Evolutionary conservation across 805 yeast species (phyloP).

Genomic region (Monosporozyma unispora): DNA sequence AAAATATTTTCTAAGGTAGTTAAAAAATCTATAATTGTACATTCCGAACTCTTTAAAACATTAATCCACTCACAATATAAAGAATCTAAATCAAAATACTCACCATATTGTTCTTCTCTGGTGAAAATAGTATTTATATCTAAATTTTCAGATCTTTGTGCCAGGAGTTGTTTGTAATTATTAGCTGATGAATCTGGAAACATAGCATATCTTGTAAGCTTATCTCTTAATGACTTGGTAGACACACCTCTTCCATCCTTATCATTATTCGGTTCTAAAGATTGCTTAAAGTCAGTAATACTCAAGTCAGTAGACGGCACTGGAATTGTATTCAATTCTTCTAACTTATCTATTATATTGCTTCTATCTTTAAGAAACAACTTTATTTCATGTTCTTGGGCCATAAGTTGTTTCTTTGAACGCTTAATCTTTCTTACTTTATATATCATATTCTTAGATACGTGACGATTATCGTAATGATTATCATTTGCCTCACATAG

Average conservation of each 20-base stretch:
- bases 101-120: conserved; percentile 57
- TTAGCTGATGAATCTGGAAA: conserved; percentile 16
- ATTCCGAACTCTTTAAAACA: conserved; percentile 30
- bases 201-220: conserved; percentile 16
- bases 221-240: conserved; percentile 4
- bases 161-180: conserved; percentile 30
- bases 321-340: conserved; percentile 3
- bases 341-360: conserved; percentile 23
- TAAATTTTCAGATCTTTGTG: conserved; percentile 43
- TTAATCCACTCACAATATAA: conserved; percentile 49
- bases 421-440: conserved; percentile 35
- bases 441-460: conserved; percentile 24
- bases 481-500: conserved; percentile 1
- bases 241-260: conserved; percentile 2
- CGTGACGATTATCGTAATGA: background rate
- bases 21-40: conserved; percentile 45
- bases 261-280: conserved; percentile 27
- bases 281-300: conserved; percentile 33
- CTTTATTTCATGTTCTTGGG: conserved; percentile 63
- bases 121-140: conserved; percentile 44
- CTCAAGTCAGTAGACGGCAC: conserved; percentile 2
- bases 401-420: conserved; percentile 38
- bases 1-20: conserved; percentile 35
- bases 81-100: conserved; percentile 46
- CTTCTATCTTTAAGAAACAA: conserved; percentile 41